Base-by-base conservation (phyloP, 495 filamentous ascomycete genomes). In the Stereocaulon alpinum region DNA sequence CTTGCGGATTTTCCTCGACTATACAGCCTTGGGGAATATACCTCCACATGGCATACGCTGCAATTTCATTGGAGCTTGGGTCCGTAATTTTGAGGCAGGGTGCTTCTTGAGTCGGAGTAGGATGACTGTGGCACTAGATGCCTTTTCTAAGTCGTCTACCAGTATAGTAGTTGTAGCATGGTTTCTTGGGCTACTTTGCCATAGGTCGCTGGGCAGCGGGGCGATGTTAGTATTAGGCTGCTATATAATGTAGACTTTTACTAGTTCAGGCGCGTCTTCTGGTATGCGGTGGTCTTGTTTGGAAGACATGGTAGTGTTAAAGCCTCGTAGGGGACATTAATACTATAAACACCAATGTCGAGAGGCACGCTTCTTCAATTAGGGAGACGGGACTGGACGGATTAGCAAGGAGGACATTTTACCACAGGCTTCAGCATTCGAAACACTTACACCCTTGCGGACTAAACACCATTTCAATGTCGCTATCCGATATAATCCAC, bases 21-120 rank as follows among this genome's bases (percentile, higher is more conserved):
- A 18, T n/a, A 30, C 61, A 64, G 17, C 58, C 62, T 6, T 56
- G 18, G 17, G 62, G 47, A 27, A 61, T 10, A n/a, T 64, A 61
- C 18, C 56, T 45, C 62, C 62, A 64, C 3, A 51, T 52, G 43
- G 40, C 57, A 30, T 18, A 58, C 3, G 58, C 51, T 4, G 51
- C 30, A 3, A 64, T 57, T 14, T 57, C 45, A 24, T 43, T 32
- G 2, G 45, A 57, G 11, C 40, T 27, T 0, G 48, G 24, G 17
- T 56, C 58, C 17, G 29, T 54, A 43, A 61, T 44, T 45, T 61
- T 61, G 2, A 61, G 44, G 27, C n/a, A 40, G 32, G 48, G 37
- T 18, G 17, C 40, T 37, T 55, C 51, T 30, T 48, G 62, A 3
- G 32, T 43, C 6, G 49, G 48, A 17, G 2, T 53, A 15, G 24